phyloP scores from a whole-genome alignment of 2,329 filamentous ascomycete species.

The Microdochium trichocladiopsis region DNA sequence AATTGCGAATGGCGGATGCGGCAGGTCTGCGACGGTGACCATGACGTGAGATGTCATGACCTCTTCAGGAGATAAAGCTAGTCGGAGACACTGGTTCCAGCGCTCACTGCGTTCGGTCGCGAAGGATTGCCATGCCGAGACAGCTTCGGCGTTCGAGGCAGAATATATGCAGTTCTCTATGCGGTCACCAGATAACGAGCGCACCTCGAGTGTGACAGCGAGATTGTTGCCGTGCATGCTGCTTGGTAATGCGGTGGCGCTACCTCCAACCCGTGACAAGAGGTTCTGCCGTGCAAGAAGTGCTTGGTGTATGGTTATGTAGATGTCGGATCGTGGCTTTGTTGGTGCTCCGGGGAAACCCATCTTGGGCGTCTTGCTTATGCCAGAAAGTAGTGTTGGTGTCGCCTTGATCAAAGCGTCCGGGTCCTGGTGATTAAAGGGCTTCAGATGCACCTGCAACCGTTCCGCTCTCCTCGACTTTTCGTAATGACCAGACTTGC shows the following conservation, averaged over 20 bases:
- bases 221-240: slow-evolving; percentile 64
- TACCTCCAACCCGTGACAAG: slow-evolving; percentile 62
- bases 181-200: slow-evolving; percentile 68
- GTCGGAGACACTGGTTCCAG: slow-evolving; percentile 84
- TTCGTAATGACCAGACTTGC: slow-evolving; percentile 65
- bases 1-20: slow-evolving; percentile 82
- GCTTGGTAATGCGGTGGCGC: slow-evolving; percentile 61
- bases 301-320: slow-evolving; percentile 76
- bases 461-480: slow-evolving; percentile 67
- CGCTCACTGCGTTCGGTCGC: slow-evolving; percentile 70
- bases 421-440: slow-evolving; percentile 71
- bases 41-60: slow-evolving; percentile 80
- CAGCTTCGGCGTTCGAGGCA: slow-evolving; percentile 69
- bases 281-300: slow-evolving; percentile 70
- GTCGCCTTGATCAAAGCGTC: slow-evolving; percentile 78
- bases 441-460: slow-evolving; percentile 70
- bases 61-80: slow-evolving; percentile 71
- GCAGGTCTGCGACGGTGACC: slow-evolving; percentile 81
- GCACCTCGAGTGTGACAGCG: slow-evolving; percentile 84
- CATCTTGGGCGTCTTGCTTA: slow-evolving; percentile 78
- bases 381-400: slow-evolving; percentile 77
- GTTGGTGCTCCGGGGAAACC: slow-evolving; percentile 90
- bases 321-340: slow-evolving; percentile 87
- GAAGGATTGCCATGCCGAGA: slow-evolving; percentile 85
- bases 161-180: slow-evolving; percentile 85